Conservation (phyloP, 441 rosid species). For the Adansonia rubrostipa region DNA sequence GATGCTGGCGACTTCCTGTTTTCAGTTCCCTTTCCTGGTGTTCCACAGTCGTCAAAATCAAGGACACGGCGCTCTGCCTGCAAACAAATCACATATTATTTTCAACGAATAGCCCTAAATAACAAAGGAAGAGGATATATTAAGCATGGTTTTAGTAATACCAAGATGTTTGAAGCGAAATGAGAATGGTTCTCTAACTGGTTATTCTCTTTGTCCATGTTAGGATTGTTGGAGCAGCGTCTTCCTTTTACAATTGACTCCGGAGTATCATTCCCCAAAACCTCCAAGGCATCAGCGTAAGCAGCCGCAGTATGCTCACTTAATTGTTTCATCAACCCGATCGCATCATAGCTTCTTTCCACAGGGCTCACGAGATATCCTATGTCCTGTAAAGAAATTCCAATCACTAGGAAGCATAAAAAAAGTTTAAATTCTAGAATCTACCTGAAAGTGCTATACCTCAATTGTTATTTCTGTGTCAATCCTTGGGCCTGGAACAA, state of each 20-base stretch:
- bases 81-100: conserved; percentile 4
- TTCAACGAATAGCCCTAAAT: not conserved
- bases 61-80: conserved; percentile 83
- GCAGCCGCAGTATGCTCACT: conserved; percentile 84
- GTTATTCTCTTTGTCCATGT: conserved; percentile 47
- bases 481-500: conserved; percentile 79
- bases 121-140: not conserved
- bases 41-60: conserved; percentile 92
- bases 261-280: conserved; percentile 78
- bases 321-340: conserved; percentile 87
- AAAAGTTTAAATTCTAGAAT: not conserved
- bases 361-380: conserved; percentile 87
- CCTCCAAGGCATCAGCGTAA: conserved; percentile 89
- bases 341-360: conserved; percentile 86
- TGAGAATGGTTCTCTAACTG: conserved; percentile 48
- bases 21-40: conserved; percentile 66
- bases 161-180: conserved; percentile 51
- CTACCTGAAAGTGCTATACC: conserved; percentile 43
- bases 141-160: conserved; percentile 30
- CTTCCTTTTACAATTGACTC: conserved; percentile 57
- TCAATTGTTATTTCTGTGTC: conserved; percentile 88
- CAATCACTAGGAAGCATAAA: conserved; percentile 11
- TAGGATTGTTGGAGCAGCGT: conserved; percentile 31
- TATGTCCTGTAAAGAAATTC: conserved; percentile 65
- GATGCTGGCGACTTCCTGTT: conserved; percentile 40